A percentile compares a stretch with the other conserved stretches of the same genome.
These are phyloP conservation scores for Tetradesmus obliquus DNA, from an alignment of 139 green algal species.

Conservation along the genomic window DNA sequence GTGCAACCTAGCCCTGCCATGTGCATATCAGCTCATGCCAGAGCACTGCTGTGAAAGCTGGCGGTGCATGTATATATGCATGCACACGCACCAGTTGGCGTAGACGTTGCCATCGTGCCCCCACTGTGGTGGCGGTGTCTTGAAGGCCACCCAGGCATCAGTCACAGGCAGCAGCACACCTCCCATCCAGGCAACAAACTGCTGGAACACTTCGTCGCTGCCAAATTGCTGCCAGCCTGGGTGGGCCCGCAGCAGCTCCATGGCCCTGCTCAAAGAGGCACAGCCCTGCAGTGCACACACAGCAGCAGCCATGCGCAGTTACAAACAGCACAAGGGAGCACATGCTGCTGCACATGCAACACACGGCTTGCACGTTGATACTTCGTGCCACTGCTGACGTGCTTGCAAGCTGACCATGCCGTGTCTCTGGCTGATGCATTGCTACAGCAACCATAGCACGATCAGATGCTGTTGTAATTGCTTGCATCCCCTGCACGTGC, in stretches of 20 bases:
- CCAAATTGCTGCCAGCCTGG: neutral
- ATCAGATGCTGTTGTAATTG: no score
- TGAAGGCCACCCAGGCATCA: neutral
- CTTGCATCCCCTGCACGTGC: neutral
- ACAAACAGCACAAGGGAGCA: neutral
- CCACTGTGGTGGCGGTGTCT: neutral
- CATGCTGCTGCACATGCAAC: neutral
- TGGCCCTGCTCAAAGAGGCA: neutral
- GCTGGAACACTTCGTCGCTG: neutral
- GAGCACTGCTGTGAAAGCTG: neutral
- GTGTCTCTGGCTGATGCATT: no score
- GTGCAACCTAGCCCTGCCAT: neutral
- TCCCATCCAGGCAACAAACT: neutral
- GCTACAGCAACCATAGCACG: no score
- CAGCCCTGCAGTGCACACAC: neutral
- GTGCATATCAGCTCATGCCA: neutral
- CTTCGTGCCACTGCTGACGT: neutral
- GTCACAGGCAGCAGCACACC: neutral
- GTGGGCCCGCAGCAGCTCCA: slow-evolving; percentile 17
- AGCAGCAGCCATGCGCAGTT: neutral
- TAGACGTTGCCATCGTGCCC: slow-evolving; percentile 20
- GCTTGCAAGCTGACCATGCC: no score
- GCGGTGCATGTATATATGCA: neutral
- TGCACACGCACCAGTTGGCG: slow-evolving; percentile 21
- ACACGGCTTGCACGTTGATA: neutral